phyloP scores from a whole-genome alignment of 2,329 filamentous ascomycete genomes.

The Penicillium italicum region DNA sequence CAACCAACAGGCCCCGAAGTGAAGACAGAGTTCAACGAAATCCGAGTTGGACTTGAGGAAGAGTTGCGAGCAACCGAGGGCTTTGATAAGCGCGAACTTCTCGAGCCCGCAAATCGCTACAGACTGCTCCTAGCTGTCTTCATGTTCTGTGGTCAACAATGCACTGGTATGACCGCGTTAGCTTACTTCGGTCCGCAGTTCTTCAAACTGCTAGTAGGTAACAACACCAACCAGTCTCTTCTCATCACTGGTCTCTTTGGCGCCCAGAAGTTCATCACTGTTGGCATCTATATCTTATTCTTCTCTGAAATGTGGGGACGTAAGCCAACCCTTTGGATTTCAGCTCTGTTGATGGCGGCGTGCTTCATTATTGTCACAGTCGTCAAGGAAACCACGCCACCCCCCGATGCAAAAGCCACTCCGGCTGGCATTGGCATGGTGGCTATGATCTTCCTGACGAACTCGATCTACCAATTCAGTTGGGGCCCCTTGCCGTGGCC shows the following conservation, averaged over 20 bases:
- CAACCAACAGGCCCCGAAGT: conserved; percentile 38
- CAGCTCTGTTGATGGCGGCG: conserved; percentile 49
- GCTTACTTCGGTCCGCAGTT: conserved; percentile 51
- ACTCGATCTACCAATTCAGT: conserved; percentile 32
- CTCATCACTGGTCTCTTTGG: conserved; percentile 52
- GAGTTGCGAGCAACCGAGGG: conserved; percentile 42
- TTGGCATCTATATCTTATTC: conserved; percentile 48
- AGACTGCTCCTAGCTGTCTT: conserved; percentile 48
- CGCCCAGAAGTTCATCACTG: conserved; percentile 50
- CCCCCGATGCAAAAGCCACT: conserved; percentile 33
- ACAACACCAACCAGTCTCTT: conserved; percentile 43
- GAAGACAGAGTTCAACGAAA: conserved; percentile 43
- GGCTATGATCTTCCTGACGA: conserved; percentile 46
- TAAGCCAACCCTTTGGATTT: conserved; percentile 47
- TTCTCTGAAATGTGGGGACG: conserved; percentile 52
- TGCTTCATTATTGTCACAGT: conserved; percentile 52
- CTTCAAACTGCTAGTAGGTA: conserved; percentile 48
- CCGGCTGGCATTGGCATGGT: conserved; percentile 45
- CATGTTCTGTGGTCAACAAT: conserved; percentile 49
- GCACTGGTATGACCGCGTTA: conserved; percentile 51
- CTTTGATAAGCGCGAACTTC: conserved; percentile 47
- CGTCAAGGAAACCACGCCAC: conserved; percentile 44
- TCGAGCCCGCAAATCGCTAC: conserved; percentile 47
- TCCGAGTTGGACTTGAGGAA: conserved; percentile 24
- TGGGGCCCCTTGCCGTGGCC: conserved; percentile 39